A percentile compares a stretch with the other conserved stretches of the same genome.
Evolutionary conservation across 2,329 filamentous ascomycete genomes (phyloP).

Genomic region (Hirsutella thompsonii): DNA sequence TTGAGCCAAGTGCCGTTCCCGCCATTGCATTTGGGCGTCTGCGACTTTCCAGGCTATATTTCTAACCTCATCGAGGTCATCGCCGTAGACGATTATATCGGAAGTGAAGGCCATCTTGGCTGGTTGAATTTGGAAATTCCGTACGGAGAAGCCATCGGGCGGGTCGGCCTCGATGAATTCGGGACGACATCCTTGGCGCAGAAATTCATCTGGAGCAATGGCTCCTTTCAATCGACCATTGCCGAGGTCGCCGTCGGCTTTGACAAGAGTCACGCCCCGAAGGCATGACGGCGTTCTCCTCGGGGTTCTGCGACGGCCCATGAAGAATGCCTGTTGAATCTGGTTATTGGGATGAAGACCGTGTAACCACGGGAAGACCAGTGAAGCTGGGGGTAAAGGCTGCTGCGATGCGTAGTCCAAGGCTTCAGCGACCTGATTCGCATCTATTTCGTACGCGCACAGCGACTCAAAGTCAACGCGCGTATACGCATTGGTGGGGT

Average conservation of each 20-base stretch:
- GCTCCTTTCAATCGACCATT: constrained; percentile 74
- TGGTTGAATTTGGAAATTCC: constrained; percentile 94
- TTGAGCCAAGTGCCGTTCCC: constrained; percentile 45
- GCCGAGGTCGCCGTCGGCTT: constrained; percentile 70
- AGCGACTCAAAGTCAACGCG: constrained; percentile 36
- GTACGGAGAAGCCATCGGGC: constrained; percentile 79
- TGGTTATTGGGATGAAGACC: constrained; percentile 82
- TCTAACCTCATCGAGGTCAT: constrained; percentile 47
- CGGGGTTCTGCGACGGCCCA: constrained; percentile 57
- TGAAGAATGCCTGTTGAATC: constrained; percentile 82
- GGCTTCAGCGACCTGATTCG: constrained; percentile 55
- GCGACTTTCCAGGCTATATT: constrained; percentile 59
- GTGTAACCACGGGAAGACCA: constrained; percentile 93
- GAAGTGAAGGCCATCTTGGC: constrained; percentile 79
- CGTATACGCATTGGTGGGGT: constrained; percentile 56
- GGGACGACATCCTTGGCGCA: constrained; percentile 37
- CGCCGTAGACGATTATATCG: constrained; percentile 86
- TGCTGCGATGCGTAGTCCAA: constrained; percentile 66
- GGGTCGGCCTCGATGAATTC: constrained; percentile 79
- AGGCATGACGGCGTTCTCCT: constrained; percentile 60
- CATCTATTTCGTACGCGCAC: constrained; percentile 60
- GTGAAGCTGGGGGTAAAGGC: constrained; percentile 69
- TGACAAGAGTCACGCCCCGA: constrained; percentile 73
- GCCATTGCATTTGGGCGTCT: constrained; percentile 65
- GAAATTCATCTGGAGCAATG: constrained; percentile 66